phyloP scores from a whole-genome alignment of 1,284 basidiomycete species.

The Calocybe gambosa region DNA sequence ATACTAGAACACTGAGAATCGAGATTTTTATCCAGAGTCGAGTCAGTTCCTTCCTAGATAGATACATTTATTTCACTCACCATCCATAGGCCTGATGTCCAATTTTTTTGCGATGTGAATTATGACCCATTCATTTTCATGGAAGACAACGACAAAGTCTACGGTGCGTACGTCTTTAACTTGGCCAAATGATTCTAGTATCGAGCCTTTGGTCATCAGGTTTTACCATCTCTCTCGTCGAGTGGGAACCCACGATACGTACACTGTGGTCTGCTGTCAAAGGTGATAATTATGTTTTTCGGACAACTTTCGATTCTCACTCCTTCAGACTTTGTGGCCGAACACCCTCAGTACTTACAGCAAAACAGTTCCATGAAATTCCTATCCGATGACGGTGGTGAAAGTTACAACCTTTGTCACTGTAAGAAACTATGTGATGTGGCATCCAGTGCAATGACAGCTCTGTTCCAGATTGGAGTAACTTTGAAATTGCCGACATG shows the following conservation, averaged over 20 bases:
- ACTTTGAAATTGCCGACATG: slow-evolving; percentile 82
- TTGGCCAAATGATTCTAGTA: not conserved
- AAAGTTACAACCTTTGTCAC: slow-evolving; percentile 76
- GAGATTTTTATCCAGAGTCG: slow-evolving; percentile 24
- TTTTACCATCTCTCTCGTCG: slow-evolving; percentile 74
- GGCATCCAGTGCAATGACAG: not conserved
- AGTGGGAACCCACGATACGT: slow-evolving; percentile 74
- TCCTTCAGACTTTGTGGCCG: slow-evolving; percentile 58
- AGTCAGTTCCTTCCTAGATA: slow-evolving; percentile 23
- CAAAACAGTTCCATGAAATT: slow-evolving; percentile 71
- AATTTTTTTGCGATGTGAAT: slow-evolving; percentile 71
- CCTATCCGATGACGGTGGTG: slow-evolving; percentile 67
- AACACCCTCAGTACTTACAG: slow-evolving; percentile 63
- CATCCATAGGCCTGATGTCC: slow-evolving; percentile 54
- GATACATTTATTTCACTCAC: slow-evolving; percentile 2
- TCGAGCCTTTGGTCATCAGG: slow-evolving; percentile 30
- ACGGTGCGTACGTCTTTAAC: slow-evolving; percentile 36
- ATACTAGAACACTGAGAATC: not conserved
- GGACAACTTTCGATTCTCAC: slow-evolving; percentile 5
- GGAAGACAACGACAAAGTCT: slow-evolving; percentile 70
- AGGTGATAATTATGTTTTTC: slow-evolving; percentile 30
- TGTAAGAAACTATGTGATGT: slow-evolving; percentile 39
- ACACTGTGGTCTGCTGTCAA: slow-evolving; percentile 71
- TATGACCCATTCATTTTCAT: slow-evolving; percentile 81
- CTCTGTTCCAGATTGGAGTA: slow-evolving; percentile 59